phyloP scores from a whole-genome alignment of 208 protist genomes.

The Strigomonas galati region DNA sequence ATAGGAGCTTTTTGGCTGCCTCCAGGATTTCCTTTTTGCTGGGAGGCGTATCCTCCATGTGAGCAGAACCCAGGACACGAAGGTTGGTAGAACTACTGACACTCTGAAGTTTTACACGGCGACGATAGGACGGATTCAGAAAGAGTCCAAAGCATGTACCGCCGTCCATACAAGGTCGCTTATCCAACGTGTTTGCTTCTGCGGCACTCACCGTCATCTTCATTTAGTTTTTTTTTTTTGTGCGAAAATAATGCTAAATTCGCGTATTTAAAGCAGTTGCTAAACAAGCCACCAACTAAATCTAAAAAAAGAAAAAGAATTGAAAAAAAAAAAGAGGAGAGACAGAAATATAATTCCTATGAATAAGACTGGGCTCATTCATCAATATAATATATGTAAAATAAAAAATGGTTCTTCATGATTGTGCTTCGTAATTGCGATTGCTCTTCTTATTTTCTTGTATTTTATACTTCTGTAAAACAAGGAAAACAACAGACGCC shows the following conservation, averaged over 20 bases:
- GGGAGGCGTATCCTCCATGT: neutral
- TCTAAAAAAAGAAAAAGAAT: neutral
- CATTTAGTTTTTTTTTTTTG: too few species aligned
- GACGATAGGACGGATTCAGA: neutral
- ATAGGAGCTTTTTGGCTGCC: constrained; percentile 41
- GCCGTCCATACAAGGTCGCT: neutral
- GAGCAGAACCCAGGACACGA: constrained; percentile 3
- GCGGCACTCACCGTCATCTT: too few species aligned
- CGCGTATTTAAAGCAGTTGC: too few species aligned
- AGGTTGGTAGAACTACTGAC: neutral
- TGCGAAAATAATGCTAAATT: too few species aligned
- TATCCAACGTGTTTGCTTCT: too few species aligned
- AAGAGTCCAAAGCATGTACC: neutral
- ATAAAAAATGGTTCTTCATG: neutral
- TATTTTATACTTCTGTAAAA: neutral
- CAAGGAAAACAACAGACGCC: constrained; percentile 66
- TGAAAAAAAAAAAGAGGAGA: constrained; percentile 13
- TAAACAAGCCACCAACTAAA: neutral
- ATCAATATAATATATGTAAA: too few species aligned
- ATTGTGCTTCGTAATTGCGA: constrained; percentile 9
- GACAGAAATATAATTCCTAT: constrained; percentile 3
- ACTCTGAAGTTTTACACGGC: neutral
- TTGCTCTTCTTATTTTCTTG: constrained; percentile 15
- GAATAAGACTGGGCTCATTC: too few species aligned
- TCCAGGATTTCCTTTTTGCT: constrained; percentile 4